These are phyloP conservation scores for Colletotrichum phormii DNA, from an alignment of 2,329 filamentous ascomycete genomes.

Conservation along the genomic window DNA sequence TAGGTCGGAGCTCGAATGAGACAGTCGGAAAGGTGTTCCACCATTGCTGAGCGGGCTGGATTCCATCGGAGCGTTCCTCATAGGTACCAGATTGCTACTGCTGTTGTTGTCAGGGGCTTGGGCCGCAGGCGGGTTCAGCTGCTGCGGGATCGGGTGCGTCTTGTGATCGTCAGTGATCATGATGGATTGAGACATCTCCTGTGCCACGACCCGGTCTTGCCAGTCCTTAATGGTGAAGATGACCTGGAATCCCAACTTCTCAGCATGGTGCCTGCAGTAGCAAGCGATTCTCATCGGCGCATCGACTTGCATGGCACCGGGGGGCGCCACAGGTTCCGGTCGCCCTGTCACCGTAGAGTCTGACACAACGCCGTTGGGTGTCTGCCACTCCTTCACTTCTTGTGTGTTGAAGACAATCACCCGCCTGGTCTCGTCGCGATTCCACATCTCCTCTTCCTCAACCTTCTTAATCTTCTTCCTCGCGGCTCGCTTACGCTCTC, in stretches of 20 bases:
- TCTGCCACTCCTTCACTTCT: constrained; percentile 86
- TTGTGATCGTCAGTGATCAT: constrained; percentile 99
- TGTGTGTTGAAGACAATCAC: constrained; percentile 93
- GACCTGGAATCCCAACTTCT: constrained; percentile 91
- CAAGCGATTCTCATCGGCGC: constrained; percentile 96
- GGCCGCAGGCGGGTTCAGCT: constrained; percentile 37
- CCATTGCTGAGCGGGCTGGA: constrained; percentile 47
- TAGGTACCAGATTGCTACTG: constrained; percentile 29
- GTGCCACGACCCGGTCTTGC: constrained; percentile 80
- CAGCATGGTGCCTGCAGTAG: constrained; percentile 94
- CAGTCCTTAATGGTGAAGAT: constrained; percentile 95
- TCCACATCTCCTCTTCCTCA: constrained; percentile 91
- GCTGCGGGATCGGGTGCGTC: constrained; percentile 69
- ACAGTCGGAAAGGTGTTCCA: constrained; percentile 62
- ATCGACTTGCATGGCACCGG: constrained; percentile 79
- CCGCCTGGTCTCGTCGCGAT: constrained; percentile 80
- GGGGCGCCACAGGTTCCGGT: constrained; percentile 57
- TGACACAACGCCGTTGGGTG: constrained; percentile 47
- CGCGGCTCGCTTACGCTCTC: constrained; percentile 90
- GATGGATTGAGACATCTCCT: constrained; percentile 87
- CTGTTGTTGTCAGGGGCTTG: constrained; percentile 31
- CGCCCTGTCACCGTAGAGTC: constrained; percentile 56
- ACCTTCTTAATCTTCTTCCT: constrained; percentile 94
- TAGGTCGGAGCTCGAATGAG: constrained; percentile 73
- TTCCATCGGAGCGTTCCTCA: constrained; percentile 40